A percentile compares a stretch with the other conserved stretches of the same genome.
Evolutionary conservation across 1,139 yeast species (phyloP).

Genomic region (Geotrichum europaeum): DNA sequence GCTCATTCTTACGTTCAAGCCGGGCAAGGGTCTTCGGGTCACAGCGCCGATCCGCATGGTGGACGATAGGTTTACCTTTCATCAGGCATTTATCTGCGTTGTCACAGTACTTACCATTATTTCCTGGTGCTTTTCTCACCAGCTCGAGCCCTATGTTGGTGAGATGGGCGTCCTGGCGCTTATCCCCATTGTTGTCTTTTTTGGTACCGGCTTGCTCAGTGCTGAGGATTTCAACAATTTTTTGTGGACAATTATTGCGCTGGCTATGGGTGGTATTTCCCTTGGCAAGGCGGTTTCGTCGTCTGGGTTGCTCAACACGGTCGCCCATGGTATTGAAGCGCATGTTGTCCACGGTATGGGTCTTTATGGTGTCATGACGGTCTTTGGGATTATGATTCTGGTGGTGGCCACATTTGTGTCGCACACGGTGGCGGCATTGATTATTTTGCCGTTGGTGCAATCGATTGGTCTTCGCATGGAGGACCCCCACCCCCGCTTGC

Average conservation of each 20-base stretch:
- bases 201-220: constrained; percentile 78
- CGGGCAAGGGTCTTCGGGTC: constrained; percentile 41
- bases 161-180: constrained; percentile 87
- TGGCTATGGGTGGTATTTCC: constrained; percentile 96
- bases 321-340: constrained; percentile 62
- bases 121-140: constrained; percentile 78
- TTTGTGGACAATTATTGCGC: constrained; percentile 86
- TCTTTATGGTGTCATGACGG: constrained; percentile 59
- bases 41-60: constrained; percentile 55
- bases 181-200: constrained; percentile 75
- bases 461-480: constrained; percentile 73
- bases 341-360: constrained; percentile 52
- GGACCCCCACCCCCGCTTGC: constrained; percentile 61
- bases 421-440: constrained; percentile 92
- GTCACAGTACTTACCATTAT: constrained; percentile 68
- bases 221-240: constrained; percentile 87
- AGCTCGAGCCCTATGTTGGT: constrained; percentile 66
- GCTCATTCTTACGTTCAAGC: constrained; percentile 60
- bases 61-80: constrained; percentile 60
- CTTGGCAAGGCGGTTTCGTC: constrained; percentile 87
- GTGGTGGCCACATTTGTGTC: constrained; percentile 90
- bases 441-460: constrained; percentile 79
- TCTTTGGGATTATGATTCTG: constrained; percentile 72
- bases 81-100: constrained; percentile 61
- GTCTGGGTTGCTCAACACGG: constrained; percentile 74